Evolutionary conservation across 2,329 filamentous ascomycete genomes (phyloP), one percentile per base, ranked within the genome.

Genomic region (Pseudopithomyces chartarum): DNA sequence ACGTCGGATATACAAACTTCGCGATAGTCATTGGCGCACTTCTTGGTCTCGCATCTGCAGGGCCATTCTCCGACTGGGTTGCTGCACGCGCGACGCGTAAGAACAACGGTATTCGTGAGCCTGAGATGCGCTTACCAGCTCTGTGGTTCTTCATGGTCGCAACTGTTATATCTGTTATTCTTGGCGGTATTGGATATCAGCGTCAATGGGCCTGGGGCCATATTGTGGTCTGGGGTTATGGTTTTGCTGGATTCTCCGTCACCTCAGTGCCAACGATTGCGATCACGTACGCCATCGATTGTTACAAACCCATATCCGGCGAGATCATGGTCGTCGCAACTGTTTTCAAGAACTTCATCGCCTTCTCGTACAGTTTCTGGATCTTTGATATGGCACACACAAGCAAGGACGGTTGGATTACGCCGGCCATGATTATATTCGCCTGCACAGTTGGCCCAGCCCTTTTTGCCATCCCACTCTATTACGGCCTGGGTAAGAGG

Each of bases 21-120:
- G 70, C 70, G 0, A 73, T 73, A 40, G 69, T 84, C 0, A 65
- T 82, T n/a, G 84, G 85, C 2, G 81, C 79, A 0, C 62, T 84
- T 6, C 79, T 87, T 42, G 84, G 84, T 2, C 72, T 86, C 6
- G 71, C 76, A 0, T 85, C 83, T 1, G 82, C 83, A 7, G 84
- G 85, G 0, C 82, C 81, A 0, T 74, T 85, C 13, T 82, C 79
- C 10, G 84, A 87, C 64, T 86, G 82, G 82, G 74, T 86, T 29
- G 80, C 81, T n/a, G 83, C 81, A 47, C 73, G 78, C 15, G 78
- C 80, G 1, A 86, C 85, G 7, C 76, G 72, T 48, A 78, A 77
- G 61, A 87, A 87, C 58, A 68, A 76, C 0, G 84, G 84, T 1
- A 79, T 86, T 45, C 76, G 84, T 48, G 84, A 87, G 69, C 80